These are phyloP conservation scores for Deinandra increscens DNA, from an alignment of 129 eudicot genomes.

Conservation along the genomic window DNA sequence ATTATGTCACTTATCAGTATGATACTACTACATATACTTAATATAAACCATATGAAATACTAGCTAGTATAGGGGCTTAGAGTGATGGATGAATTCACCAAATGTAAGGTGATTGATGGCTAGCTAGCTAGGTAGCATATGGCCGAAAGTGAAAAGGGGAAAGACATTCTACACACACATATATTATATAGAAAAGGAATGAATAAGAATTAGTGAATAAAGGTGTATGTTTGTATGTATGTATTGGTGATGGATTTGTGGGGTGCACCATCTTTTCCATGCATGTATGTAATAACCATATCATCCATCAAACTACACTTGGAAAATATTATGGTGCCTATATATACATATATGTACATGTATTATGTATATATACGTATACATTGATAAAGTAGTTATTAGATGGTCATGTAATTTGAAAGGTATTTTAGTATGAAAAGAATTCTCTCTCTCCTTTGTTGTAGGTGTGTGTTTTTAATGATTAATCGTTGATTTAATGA, in stretches of 20 bases:
- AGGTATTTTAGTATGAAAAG: too few species aligned
- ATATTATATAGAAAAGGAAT: slow-evolving; percentile 36
- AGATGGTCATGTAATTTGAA: background rate
- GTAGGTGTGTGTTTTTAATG: background rate
- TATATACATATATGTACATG: too few species aligned
- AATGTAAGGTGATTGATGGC: slow-evolving; percentile 27
- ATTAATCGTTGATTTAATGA: background rate
- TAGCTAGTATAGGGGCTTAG: slow-evolving; percentile 18
- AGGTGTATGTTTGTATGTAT: slow-evolving; percentile 34
- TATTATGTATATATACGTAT: background rate
- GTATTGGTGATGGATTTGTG: slow-evolving; percentile 41
- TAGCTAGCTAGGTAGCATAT: slow-evolving; percentile 17
- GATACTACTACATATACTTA: slow-evolving; percentile 10
- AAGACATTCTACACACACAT: slow-evolving; percentile 30
- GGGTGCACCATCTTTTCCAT: slow-evolving; percentile 29
- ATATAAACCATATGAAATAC: slow-evolving; percentile 16
- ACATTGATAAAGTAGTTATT: background rate
- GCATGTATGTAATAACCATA: background rate
- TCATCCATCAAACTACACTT: slow-evolving; percentile 14
- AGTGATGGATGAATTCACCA: slow-evolving; percentile 29
- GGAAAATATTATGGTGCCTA: background rate
- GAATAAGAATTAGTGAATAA: slow-evolving; percentile 38
- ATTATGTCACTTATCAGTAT: slow-evolving; percentile 54
- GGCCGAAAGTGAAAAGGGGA: slow-evolving; percentile 3
- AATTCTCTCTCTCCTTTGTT: background rate